Conservation (phyloP, 495 filamentous ascomycete species). For the Xylaria longipes region DNA sequence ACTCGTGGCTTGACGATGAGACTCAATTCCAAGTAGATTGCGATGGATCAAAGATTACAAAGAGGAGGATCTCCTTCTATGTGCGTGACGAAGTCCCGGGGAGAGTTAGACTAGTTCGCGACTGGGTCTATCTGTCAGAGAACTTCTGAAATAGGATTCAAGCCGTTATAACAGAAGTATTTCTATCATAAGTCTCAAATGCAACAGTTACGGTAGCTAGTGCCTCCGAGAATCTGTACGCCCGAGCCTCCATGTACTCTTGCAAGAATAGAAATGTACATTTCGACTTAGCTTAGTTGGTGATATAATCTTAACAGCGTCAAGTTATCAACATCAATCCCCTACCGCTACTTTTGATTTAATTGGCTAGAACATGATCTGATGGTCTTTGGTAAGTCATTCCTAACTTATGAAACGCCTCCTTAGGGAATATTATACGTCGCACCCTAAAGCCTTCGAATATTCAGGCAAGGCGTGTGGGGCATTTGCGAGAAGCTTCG, state of each 20-base stretch:
- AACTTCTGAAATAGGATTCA: background rate
- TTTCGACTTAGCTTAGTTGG: background rate
- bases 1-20: slow-evolving; percentile 17
- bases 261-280: background rate
- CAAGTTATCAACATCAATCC: background rate
- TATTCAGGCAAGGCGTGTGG: background rate
- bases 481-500: slow-evolving; percentile 15
- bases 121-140: slow-evolving; percentile 17
- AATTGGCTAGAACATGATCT: background rate
- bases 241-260: background rate
- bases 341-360: background rate
- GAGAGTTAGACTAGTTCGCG: background rate
- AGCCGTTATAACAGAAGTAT: background rate
- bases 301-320: background rate
- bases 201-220: background rate
- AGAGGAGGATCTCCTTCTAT: slow-evolving; percentile 16
- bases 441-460: background rate
- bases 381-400: too few relatives aligned
- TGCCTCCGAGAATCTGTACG: background rate
- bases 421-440: background rate
- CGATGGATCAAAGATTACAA: background rate
- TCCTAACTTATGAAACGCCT: background rate
- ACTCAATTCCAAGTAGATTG: background rate
- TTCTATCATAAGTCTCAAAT: background rate
- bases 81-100: background rate